Base-by-base conservation (phyloP, 2,329 filamentous ascomycete genomes). In the Claviceps sp. region DNA sequence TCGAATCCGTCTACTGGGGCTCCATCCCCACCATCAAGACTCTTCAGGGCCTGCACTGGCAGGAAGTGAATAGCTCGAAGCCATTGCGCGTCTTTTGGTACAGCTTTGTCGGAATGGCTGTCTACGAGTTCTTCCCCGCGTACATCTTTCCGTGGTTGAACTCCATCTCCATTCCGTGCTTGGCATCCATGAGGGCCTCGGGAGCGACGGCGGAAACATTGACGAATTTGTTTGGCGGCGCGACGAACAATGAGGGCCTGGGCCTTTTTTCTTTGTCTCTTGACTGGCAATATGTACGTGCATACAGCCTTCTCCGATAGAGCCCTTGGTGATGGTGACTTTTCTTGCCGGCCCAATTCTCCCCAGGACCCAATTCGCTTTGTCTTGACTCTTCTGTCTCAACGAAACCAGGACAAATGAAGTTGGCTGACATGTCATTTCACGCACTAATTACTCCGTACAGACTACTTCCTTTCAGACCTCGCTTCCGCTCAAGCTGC, bases 131-230 rank as follows among this genome's bases (percentile, higher is more conserved):
- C 54, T 69, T 79, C 34, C 76, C 76, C 0, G 74, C 75, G 2
- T 79, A 79, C 52, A 74, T 79, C 42, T 76, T 69, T 50, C 73
- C 75, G 0, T 78, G 73, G 72, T 68, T 79, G 9, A 78, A 77
- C 58, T 74, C 72, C 0, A 63, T 79, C 14, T 79, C 76, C 0
- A 70, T 79, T 8, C 73, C 74, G 42, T 79, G 76, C 53, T 58
- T 79, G 14, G 76, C 76, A 1, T 61, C 76, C 0, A 74, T 76
- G 69, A 67, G 8, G 11, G 52, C 49, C 6, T 40, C 48, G 1
- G 45, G 36, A 8, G 38, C 17, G 4, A 53, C 39, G 49, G 49
- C 49, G 5, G 16, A n/a, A 6, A 37, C 47, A 2, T 40, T 53
- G 14, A 51, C 49, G 3, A 53, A 51, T 23, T 11, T 66, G 52